These are phyloP conservation scores for Amylocarpus encephaloides DNA, from an alignment of 2,329 filamentous ascomycete genomes.

Conservation along the genomic window DNA sequence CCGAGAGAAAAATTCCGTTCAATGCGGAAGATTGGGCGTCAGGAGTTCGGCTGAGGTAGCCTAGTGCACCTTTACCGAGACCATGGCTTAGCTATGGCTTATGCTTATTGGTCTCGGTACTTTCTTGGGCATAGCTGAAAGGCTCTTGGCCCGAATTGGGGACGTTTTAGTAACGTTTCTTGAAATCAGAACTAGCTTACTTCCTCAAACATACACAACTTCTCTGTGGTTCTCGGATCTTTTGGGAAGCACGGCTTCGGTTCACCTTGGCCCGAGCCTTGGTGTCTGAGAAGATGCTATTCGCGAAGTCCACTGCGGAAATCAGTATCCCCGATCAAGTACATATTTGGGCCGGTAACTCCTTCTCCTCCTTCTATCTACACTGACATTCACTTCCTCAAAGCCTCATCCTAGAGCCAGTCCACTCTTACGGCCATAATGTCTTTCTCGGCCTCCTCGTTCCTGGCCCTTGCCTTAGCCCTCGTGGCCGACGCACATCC, in stretches of 20 bases:
- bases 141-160: too few species aligned
- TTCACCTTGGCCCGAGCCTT: not conserved
- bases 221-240: not conserved
- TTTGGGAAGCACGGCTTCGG: not conserved
- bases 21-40: not conserved
- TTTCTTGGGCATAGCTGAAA: too few species aligned
- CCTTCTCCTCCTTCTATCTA: not conserved
- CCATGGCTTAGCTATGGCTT: too few species aligned
- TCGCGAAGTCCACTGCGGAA: not conserved
- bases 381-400: not conserved
- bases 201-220: not conserved
- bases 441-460: not conserved
- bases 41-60: not conserved
- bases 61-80: too few species aligned
- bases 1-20: not conserved
- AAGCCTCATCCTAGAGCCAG: not conserved
- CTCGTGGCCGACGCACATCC: not conserved
- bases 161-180: not conserved
- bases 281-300: not conserved
- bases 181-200: too few species aligned
- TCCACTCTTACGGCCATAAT: slow-evolving; percentile 1
- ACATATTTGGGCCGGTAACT: slow-evolving; percentile 1
- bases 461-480: not conserved
- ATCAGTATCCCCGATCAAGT: not conserved
- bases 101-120: too few species aligned